Conservation (phyloP, 176 grass and related monocot genomes). For the Oryza nivara region DNA sequence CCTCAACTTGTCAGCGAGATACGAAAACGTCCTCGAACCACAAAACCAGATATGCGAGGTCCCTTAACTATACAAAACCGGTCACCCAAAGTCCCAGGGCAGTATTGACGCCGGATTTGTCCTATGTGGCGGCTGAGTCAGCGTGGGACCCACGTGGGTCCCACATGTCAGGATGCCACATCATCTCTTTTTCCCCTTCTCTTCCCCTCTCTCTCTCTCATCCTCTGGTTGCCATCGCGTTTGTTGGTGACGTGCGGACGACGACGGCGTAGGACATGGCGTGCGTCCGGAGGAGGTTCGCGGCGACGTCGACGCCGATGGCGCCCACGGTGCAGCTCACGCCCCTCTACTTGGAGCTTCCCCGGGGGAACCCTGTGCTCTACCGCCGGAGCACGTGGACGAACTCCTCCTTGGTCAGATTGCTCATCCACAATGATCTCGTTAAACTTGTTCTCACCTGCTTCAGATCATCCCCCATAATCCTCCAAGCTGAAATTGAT, state of each 20-base stretch:
- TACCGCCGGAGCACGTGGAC: slow-evolving; percentile 90
- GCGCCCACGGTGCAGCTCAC: slow-evolving; percentile 74
- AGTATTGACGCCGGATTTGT: too few relatives aligned
- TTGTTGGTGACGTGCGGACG: slow-evolving; percentile 53
- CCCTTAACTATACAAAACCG: too few relatives aligned
- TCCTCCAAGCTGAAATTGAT: slow-evolving; percentile 95
- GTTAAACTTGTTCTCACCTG: slow-evolving; percentile 53
- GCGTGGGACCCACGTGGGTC: too few relatives aligned
- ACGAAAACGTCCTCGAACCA: too few relatives aligned
- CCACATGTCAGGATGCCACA: too few relatives aligned
- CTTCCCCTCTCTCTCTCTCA: too few relatives aligned
- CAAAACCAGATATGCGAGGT: too few relatives aligned
- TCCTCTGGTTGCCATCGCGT: too few relatives aligned
- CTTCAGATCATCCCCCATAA: slow-evolving; percentile 88
- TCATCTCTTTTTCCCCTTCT: too few relatives aligned
- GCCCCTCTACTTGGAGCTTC: slow-evolving; percentile 94
- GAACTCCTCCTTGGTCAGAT: slow-evolving; percentile 98
- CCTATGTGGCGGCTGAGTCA: too few relatives aligned
- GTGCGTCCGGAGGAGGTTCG: slow-evolving; percentile 29
- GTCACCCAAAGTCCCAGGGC: too few relatives aligned
- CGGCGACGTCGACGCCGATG: slow-evolving; percentile 59
- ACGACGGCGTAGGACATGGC: slow-evolving; percentile 52
- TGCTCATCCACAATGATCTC: slow-evolving; percentile 58
- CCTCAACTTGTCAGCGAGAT: too few relatives aligned
- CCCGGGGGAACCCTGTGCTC: slow-evolving; percentile 87